Conservation (phyloP, 1,139 yeast species). For the Geotrichum macrosporum region DNA sequence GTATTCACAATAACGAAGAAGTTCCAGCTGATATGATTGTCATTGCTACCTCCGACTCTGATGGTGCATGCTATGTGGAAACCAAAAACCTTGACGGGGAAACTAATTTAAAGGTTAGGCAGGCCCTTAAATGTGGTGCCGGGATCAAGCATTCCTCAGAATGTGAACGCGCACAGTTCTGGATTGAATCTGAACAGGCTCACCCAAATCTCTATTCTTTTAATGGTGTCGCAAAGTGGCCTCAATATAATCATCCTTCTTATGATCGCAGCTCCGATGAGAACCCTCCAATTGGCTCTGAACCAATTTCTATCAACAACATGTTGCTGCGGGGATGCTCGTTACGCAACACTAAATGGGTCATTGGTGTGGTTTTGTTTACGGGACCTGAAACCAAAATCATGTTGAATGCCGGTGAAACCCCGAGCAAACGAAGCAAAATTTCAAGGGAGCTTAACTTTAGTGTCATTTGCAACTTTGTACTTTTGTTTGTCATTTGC, state of each 20-base stretch:
- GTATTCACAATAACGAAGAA: constrained; percentile 82
- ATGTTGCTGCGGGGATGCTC: constrained; percentile 83
- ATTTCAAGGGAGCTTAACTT: constrained; percentile 79
- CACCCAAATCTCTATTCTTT: constrained; percentile 78
- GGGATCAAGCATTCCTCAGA: constrained; percentile 63
- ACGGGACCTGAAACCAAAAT: constrained; percentile 92
- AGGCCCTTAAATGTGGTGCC: constrained; percentile 67
- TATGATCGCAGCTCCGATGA: constrained; percentile 25
- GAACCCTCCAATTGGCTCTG: constrained; percentile 39
- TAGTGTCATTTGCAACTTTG: constrained; percentile 76
- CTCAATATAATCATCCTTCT: constrained; percentile 25
- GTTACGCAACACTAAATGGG: constrained; percentile 36
- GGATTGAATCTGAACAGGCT: constrained; percentile 91
- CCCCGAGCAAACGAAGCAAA: constrained; percentile 84
- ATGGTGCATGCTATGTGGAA: constrained; percentile 89
- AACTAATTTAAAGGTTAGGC: constrained; percentile 80
- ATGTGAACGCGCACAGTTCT: constrained; percentile 66
- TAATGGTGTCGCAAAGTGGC: constrained; percentile 76
- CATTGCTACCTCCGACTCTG: constrained; percentile 76
- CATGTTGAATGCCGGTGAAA: constrained; percentile 87
- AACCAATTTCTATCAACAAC: constrained; percentile 76
- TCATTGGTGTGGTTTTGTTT: constrained; percentile 82
- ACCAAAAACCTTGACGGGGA: constrained; percentile 97
- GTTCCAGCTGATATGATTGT: constrained; percentile 88
- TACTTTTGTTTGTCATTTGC: constrained; percentile 69